Percentiles rank a stretch among this genome's conserved stretches.
These are phyloP conservation scores for Ceratobasidium sp. DNA, from an alignment of 1,284 basidiomycete species.

Conservation along the genomic window DNA sequence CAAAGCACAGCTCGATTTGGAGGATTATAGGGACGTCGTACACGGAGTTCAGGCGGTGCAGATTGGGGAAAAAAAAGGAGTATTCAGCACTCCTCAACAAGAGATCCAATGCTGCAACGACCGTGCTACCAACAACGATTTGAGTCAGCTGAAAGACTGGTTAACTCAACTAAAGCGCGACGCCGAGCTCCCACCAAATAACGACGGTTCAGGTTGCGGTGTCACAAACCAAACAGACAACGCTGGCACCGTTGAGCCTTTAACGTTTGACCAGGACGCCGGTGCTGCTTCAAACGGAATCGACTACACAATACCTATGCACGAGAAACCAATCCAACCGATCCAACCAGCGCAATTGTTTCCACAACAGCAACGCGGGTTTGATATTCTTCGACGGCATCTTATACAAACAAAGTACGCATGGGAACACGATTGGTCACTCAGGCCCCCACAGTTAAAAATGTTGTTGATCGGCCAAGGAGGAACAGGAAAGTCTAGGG, in stretches of 20 bases:
- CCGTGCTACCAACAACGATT: background rate
- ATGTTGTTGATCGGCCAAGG: constrained; percentile 60
- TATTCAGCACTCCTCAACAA: background rate
- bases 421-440: background rate
- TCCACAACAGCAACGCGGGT: constrained; percentile 34
- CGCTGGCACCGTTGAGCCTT: background rate
- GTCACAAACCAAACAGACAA: too few species aligned
- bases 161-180: background rate
- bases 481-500: constrained; percentile 60
- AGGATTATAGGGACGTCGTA: background rate
- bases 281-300: background rate
- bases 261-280: too few species aligned
- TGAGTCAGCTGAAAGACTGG: background rate
- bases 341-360: background rate
- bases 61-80: background rate
- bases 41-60: constrained; percentile 14
- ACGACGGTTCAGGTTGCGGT: too few species aligned
- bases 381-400: constrained; percentile 34
- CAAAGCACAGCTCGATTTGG: background rate
- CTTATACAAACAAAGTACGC: background rate
- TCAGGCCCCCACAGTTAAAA: constrained; percentile 50
- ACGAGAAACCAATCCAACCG: too few species aligned
- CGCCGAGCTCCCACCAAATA: too few species aligned
- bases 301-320: too few species aligned
- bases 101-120: too few species aligned